Evolutionary conservation across 148 eudicot genomes (phyloP).

Genomic region (Talinum fruticosum): DNA sequence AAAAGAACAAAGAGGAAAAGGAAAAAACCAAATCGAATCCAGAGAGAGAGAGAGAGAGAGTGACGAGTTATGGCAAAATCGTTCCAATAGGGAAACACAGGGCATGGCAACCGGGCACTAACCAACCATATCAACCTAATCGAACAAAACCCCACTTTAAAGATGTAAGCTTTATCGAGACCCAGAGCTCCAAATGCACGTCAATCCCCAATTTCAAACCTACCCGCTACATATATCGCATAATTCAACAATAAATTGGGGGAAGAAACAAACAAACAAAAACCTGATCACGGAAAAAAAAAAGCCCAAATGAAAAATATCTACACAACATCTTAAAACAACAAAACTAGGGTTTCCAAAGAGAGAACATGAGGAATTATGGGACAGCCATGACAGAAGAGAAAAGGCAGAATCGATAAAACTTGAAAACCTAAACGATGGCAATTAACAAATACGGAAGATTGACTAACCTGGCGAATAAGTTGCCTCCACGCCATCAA

Average conservation of each 20-base stretch:
- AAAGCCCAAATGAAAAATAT: too few relatives aligned
- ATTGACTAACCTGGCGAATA: constrained; percentile 55
- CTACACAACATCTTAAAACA: not conserved
- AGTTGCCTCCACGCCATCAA: constrained; percentile 72
- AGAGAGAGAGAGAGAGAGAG: not conserved
- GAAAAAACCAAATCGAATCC: not conserved
- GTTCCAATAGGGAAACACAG: too few relatives aligned
- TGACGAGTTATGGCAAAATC: too few relatives aligned
- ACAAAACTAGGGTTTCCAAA: constrained; percentile 18
- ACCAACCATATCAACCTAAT: too few relatives aligned
- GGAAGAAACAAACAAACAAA: not conserved
- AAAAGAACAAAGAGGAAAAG: not conserved
- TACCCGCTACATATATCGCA: not conserved
- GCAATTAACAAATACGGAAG: not conserved
- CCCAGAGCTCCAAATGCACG: constrained; percentile 8
- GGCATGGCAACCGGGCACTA: too few relatives aligned
- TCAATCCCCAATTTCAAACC: not conserved
- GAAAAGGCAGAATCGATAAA: not conserved
- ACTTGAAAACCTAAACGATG: not conserved
- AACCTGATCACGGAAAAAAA: not conserved
- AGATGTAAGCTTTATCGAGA: not conserved
- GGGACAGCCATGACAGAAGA: not conserved
- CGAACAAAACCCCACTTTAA: too few relatives aligned
- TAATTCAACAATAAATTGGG: constrained; percentile 1
- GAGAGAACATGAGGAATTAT: constrained; percentile 7